Base-by-base conservation (phyloP, 306 rosid genomes). In the Quillaja saponaria region DNA sequence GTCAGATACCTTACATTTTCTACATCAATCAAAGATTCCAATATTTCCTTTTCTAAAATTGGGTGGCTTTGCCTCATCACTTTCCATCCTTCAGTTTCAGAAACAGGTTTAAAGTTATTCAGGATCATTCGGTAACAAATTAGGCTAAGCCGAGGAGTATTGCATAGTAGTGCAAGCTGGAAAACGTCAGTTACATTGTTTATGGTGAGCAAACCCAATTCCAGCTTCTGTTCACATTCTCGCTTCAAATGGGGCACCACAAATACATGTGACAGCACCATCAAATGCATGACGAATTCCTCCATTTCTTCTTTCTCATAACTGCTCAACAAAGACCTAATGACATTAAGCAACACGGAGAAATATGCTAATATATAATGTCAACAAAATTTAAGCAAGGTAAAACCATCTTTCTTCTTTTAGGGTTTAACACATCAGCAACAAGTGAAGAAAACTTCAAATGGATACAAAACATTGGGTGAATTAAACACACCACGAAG, bases 161-260 rank as follows among this genome's bases (percentile, higher is more conserved):
- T 92, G 60, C 98, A 88, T 10, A 91, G 64, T 35, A 91, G 66
- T 37, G 98, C 87, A 28, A 91, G 84, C 70, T 91, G 96, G 57
- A 91, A 88, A 16, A 86, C 69, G 55, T 91, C 98, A 8, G 84
- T 74, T 28, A 86, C 80, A 44, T 86, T 91, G 49, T 88, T 87
- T 46, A 73, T 39, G 51, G 59, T 77, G 55, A 91, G 82, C 51
- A 77, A 65, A 14, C 79, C 82, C 49, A 49, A 10, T 72, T 79
- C 95, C 45, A 91, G 67, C 56, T 49, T 69, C 62, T 31, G 65
- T 59, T 79, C 88, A 55, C 98, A 91, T 66, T 72, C 88, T 51
- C 66, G 73, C 82, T 91, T 91, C 82, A 91, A 74, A 18, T 81
- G 88, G 31, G 98, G 95, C 45, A 91, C 92, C 57, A 64, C 40